Percentiles rank a stretch among this genome's conserved stretches.
These are phyloP conservation scores for Lepidium sativum DNA, from an alignment of 345 rosid genomes.

Conservation along the genomic window DNA sequence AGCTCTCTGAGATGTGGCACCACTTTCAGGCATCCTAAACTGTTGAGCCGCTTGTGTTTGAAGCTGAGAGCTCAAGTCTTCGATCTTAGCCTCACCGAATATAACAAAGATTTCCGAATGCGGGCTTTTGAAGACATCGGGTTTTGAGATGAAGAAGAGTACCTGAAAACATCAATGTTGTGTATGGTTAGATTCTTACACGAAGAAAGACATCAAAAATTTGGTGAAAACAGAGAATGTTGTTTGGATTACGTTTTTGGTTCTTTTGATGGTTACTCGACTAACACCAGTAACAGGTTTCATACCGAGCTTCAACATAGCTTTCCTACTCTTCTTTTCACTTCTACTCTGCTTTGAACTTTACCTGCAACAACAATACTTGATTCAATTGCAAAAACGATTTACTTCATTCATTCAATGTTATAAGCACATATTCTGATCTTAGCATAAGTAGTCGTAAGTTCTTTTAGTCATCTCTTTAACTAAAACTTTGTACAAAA, in stretches of 20 bases:
- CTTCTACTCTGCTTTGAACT: conserved; percentile 81
- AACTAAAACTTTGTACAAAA: no score
- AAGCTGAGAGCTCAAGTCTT: conserved; percentile 87
- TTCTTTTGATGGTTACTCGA: conserved; percentile 78
- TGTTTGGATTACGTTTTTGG: conserved; percentile 44
- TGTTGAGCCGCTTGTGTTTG: conserved; percentile 89
- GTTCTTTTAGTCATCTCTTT: no score
- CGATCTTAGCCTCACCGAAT: conserved; percentile 90
- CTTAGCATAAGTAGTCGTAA: not conserved
- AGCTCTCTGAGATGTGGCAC: conserved; percentile 49
- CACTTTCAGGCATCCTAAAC: conserved; percentile 69
- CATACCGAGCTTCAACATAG: conserved; percentile 87
- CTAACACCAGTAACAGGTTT: conserved; percentile 72
- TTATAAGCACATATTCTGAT: not conserved
- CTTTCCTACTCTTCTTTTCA: conserved; percentile 83
- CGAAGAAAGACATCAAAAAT: not conserved
- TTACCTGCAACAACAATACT: conserved; percentile 35
- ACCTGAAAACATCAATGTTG: conserved; percentile 30
- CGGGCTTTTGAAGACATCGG: conserved; percentile 85
- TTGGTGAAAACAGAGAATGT: not conserved
- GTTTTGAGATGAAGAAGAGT: conserved; percentile 76
- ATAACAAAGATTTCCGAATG: conserved; percentile 76
- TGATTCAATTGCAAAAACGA: not conserved
- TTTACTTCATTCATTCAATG: no score
- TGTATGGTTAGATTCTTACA: not conserved